Percentiles rank a stretch among this genome's conserved stretches.
phyloP scores from a whole-genome alignment of 2,329 filamentous ascomycete species.

The Penicillium sp. region DNA sequence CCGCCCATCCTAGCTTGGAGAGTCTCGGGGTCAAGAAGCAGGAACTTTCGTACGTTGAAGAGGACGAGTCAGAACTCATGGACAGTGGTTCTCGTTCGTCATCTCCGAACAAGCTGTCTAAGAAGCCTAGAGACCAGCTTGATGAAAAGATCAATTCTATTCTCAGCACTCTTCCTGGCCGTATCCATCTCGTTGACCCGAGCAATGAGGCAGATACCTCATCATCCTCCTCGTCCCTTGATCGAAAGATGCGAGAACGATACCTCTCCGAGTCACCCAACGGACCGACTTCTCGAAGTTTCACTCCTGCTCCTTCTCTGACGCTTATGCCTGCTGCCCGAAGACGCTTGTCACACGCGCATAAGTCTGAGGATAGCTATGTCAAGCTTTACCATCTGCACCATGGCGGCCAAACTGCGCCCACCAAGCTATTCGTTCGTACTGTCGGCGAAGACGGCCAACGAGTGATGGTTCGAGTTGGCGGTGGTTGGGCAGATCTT shows the following conservation, averaged over 20 bases:
- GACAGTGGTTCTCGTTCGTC: slow-evolving; percentile 36
- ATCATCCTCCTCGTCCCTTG: slow-evolving; percentile 34
- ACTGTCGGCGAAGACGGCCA: slow-evolving; percentile 87
- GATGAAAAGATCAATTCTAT: slow-evolving; percentile 79
- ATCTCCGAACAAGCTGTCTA: slow-evolving; percentile 40
- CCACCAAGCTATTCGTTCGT: slow-evolving; percentile 92
- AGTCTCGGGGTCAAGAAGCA: slow-evolving; percentile 32
- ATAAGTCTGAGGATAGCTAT: slow-evolving; percentile 59
- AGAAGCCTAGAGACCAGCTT: slow-evolving; percentile 63
- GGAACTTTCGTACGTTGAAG: slow-evolving; percentile 22
- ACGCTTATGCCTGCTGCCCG: slow-evolving; percentile 62
- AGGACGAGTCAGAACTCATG: slow-evolving; percentile 16
- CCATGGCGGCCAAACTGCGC: slow-evolving; percentile 76
- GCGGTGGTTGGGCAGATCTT: slow-evolving; percentile 96
- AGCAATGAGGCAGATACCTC: slow-evolving; percentile 37
- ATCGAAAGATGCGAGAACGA: slow-evolving; percentile 44
- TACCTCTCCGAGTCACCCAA: slow-evolving; percentile 35
- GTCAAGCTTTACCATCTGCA: slow-evolving; percentile 93
- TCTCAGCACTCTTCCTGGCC: slow-evolving; percentile 72
- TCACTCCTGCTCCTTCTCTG: slow-evolving; percentile 65
- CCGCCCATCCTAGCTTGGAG: slow-evolving; percentile 33
- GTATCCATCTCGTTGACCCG: slow-evolving; percentile 68
- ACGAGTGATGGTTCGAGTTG: slow-evolving; percentile 95
- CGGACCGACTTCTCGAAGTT: slow-evolving; percentile 44
- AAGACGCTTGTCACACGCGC: slow-evolving; percentile 34